A percentile compares a stretch with the other conserved stretches of the same genome.
Conservation (phyloP, 306 rosid species). For the Vigna trinervia region DNA sequence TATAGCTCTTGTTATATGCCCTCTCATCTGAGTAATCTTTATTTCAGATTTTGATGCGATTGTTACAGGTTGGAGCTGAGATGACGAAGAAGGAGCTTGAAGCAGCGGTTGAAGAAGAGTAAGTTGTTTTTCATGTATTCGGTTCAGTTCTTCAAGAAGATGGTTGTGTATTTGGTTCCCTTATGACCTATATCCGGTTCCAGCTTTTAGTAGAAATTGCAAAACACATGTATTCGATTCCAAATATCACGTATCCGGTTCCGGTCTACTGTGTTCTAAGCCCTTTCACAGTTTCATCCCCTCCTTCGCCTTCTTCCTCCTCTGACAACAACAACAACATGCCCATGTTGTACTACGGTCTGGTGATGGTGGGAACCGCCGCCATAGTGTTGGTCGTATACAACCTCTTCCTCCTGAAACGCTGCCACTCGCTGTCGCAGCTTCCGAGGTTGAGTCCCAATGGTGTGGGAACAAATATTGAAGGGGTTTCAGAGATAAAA, state of each 20-base stretch:
- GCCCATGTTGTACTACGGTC: slow-evolving; percentile 74
- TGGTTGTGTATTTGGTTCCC: no score
- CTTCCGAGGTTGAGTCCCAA: background rate
- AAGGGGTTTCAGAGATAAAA: background rate
- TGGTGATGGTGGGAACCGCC: slow-evolving; percentile 66
- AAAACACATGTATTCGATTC: background rate
- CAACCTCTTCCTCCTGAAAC: slow-evolving; percentile 70
- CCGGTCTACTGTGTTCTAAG: slow-evolving; percentile 15
- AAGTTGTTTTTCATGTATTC: no score
- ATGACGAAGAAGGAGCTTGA: no score
- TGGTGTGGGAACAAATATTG: background rate
- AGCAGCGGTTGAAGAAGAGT: no score
- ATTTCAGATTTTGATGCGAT: no score
- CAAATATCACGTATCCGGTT: no score
- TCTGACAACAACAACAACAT: slow-evolving; percentile 57
- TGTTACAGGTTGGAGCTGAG: no score
- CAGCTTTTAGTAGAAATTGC: no score
- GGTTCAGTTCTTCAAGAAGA: no score
- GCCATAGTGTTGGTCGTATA: slow-evolving; percentile 63
- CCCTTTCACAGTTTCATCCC: slow-evolving; percentile 38
- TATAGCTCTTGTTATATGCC: no score
- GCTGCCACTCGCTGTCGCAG: slow-evolving; percentile 43
- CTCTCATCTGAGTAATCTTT: no score
- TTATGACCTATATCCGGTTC: no score
- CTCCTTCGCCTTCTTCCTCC: slow-evolving; percentile 40